Evolutionary conservation across 179 eudicot genomes (phyloP), one percentile per base, ranked within the genome.

Genomic region (Beta macrorhiza): DNA sequence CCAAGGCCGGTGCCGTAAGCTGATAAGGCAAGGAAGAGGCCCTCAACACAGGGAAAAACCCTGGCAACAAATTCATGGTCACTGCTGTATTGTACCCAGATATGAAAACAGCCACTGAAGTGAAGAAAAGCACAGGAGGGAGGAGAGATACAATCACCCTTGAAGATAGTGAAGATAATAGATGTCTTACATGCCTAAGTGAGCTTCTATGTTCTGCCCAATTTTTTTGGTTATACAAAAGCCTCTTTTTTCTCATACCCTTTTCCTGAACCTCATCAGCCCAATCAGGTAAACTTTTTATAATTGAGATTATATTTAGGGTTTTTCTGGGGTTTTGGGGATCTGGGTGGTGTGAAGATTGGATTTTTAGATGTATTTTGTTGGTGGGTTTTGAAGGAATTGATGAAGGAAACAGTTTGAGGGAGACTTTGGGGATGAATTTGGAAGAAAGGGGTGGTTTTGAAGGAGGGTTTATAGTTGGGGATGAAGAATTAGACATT

Each of bases 1-100:
- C 99, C 87, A 96, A 78, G 4, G 99, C 99, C 0, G 99, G 96
- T 0, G 99, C 99, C 0, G 99, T 94, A 75, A 96, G 87, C 91
- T 96, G 98, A 53, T 96, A 93, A 32, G 99, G 99, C 92, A 93
- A 79, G 1, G 99, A 83, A 49, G 97, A 92, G 2, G 91, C 91
- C 80, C 96, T 92, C 82, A 95, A 80, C 11, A 92, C 77, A 0
- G 99, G 99, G 61, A 93, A 89, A 78, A 85, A 80, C 75, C 83
- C 93, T 15, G 99, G 99, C 87, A 96, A 85, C 87, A 82, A 89
- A 59, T 90, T 74, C 87, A 87, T 14, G 5, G 76, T 64, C 32
- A 94, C 98, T 0, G 92, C 97, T 0, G 98, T 74, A 63, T 96
- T 96, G 69, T 96, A 96, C 68, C 84, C 79, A 20, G 97, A 91